Percentiles rank a stretch among this genome's conserved stretches.
phyloP scores from a whole-genome alignment of 139 green algal genomes.

The Coccomyxa sp. region DNA sequence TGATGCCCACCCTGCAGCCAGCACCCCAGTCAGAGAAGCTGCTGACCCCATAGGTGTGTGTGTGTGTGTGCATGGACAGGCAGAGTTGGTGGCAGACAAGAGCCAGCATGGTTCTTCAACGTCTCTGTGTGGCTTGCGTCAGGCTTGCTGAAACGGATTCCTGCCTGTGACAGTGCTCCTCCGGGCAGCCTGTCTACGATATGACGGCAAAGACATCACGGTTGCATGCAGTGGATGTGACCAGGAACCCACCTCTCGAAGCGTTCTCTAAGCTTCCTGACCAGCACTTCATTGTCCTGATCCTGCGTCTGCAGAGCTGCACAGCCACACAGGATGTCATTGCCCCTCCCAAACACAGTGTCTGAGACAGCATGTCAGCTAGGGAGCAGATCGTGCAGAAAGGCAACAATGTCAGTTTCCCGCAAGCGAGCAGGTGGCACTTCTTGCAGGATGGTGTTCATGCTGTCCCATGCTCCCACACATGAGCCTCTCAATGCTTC shows the following conservation, averaged over 20 bases:
- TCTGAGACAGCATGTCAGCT: not conserved
- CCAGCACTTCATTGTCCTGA: not conserved
- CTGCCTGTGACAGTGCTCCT: too few species aligned
- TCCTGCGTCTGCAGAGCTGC: not conserved
- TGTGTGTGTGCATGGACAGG: not conserved
- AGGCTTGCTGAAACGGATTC: not conserved
- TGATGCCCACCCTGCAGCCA: constrained; percentile 11
- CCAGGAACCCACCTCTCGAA: not conserved
- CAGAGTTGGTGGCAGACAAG: not conserved
- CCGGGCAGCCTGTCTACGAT: too few species aligned
- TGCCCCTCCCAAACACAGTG: not conserved
- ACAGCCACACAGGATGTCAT: not conserved
- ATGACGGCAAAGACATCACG: too few species aligned
- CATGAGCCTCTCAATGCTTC: not conserved
- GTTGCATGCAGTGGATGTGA: not conserved
- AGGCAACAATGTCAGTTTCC: not conserved
- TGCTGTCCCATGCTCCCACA: not conserved
- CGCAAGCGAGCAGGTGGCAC: not conserved
- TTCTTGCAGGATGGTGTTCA: not conserved
- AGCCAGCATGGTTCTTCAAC: not conserved
- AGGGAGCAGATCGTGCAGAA: not conserved
- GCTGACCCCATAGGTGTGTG: not conserved
- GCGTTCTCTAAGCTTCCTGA: not conserved
- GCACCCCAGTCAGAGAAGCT: not conserved
- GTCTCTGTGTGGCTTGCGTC: not conserved